Base-by-base conservation (phyloP, 441 rosid species). In the Cnidoscolus chayamansa region DNA sequence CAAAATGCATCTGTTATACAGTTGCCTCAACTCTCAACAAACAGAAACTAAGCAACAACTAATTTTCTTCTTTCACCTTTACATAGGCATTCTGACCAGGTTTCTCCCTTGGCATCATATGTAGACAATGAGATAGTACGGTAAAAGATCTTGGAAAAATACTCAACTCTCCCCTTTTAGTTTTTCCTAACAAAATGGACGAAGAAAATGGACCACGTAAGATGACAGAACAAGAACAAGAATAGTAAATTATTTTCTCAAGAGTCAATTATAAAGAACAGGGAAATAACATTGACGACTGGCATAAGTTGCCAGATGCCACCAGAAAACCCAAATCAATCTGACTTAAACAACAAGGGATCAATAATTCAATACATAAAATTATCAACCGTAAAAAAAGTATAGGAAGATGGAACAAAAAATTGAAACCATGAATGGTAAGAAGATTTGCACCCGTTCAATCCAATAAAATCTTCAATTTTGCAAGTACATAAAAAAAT, bases 41-140 rank as follows among this genome's bases (percentile, higher is more conserved):
- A 19, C 7, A 40, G 4, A 40, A 40, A 40, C 7, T 16, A 40
- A 58, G 35, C 11, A 59, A 48, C 7, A 40, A 40, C 45, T 40
- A 71, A 63, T 67, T 72, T 68, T 83, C 45, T 40, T 40, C 7
- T 40, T 40, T 75, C 65, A 86, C 88, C 84, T 84, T 83, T 74
- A 75, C 78, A 77, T 43, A 78, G 47, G 87, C 76, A 79, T 63
- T 85, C 88, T 49, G 84, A 70, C 76, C 82, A 43, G 90, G 80
- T 72, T 89, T 90, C 81, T 88, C 89, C 82, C 89, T 87, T 0
- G 98, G 97, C 90, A 93, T 79, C 97, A 91, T 90, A 72, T 93
- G 95, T 65, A 90, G 89, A 82, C 97, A 90, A 80, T 93, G 88
- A 43, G 98, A 90, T 66, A 93, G 73, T 20, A 84, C 88, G 0